These are phyloP conservation scores for Beta vulgaris DNA, from an alignment of 148 eudicot genomes.

Conservation along the genomic window DNA sequence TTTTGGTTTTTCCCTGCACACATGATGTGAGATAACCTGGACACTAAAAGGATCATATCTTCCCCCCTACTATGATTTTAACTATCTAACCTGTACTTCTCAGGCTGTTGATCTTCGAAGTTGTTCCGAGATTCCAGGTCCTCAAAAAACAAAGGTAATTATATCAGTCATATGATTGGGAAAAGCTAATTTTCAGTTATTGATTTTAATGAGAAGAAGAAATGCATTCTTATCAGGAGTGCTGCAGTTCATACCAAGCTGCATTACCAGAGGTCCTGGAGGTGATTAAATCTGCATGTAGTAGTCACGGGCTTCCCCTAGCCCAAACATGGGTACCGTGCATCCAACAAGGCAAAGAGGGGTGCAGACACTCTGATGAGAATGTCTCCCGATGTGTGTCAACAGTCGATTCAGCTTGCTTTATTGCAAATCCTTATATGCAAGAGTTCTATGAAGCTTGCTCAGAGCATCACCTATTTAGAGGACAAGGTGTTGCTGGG, in stretches of 20 bases:
- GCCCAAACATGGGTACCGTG: constrained; percentile 94
- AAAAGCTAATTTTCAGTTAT: neutral
- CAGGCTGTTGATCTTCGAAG: constrained; percentile 87
- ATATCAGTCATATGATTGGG: neutral
- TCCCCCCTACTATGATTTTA: constrained; percentile 2
- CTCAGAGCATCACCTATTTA: constrained; percentile 78
- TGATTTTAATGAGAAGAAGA: neutral
- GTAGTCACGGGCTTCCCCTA: constrained; percentile 60
- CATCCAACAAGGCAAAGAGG: constrained; percentile 67
- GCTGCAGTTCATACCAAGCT: constrained; percentile 52
- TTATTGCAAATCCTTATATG: constrained; percentile 45
- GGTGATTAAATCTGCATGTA: constrained; percentile 60
- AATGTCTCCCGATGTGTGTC: constrained; percentile 56
- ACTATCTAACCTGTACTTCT: constrained; percentile 13
- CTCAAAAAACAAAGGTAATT: constrained; percentile 56
- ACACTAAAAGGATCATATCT: neutral
- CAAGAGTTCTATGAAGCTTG: constrained; percentile 76
- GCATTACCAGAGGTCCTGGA: constrained; percentile 74
- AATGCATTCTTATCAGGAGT: constrained; percentile 32
- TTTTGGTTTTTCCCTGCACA: neutral
- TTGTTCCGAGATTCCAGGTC: constrained; percentile 51
- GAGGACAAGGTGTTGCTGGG: constrained; percentile 82
- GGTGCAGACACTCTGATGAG: constrained; percentile 70
- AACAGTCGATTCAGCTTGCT: constrained; percentile 75
- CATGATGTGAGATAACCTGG: constrained; percentile 2